Percentiles rank a stretch among this genome's conserved stretches.
These are phyloP conservation scores for Magnolia officinalis DNA, from an alignment of 164 flowering plant genomes.

Conservation along the genomic window DNA sequence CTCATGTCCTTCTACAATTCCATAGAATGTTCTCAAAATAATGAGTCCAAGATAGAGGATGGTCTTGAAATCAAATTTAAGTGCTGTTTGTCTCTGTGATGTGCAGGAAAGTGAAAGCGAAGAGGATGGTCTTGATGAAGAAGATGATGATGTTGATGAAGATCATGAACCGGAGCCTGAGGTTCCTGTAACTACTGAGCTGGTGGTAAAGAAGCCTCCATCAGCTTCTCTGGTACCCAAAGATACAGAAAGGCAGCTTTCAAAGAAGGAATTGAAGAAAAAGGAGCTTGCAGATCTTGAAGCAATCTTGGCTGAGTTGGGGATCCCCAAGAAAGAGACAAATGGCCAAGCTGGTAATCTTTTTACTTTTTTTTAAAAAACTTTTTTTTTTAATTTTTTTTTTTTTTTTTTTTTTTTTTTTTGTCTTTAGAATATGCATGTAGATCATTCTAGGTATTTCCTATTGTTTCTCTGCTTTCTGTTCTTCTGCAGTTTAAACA, in stretches of 20 bases:
- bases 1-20: too few species aligned
- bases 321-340: constrained; percentile 40
- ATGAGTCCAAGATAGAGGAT: too few species aligned
- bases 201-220: constrained; percentile 39
- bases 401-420: not conserved
- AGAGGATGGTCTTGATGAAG: constrained; percentile 63
- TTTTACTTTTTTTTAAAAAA: too few species aligned
- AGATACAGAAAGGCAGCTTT: constrained; percentile 83
- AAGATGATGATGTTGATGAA: constrained; percentile 61
- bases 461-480: not conserved
- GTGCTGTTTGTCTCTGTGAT: too few species aligned
- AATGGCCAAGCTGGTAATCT: constrained; percentile 52
- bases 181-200: constrained; percentile 34
- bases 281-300: constrained; percentile 88
- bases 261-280: constrained; percentile 87
- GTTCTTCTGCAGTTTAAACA: not conserved
- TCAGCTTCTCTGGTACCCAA: constrained; percentile 46
- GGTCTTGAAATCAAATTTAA: too few species aligned
- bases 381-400: not conserved
- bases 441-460: not conserved
- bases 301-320: constrained; percentile 80
- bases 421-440: not conserved
- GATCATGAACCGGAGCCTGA: constrained; percentile 64
- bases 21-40: too few species aligned
- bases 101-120: constrained; percentile 85